These are phyloP conservation scores for Brassica cretica DNA, from an alignment of 345 rosid genomes.

Conservation along the genomic window DNA sequence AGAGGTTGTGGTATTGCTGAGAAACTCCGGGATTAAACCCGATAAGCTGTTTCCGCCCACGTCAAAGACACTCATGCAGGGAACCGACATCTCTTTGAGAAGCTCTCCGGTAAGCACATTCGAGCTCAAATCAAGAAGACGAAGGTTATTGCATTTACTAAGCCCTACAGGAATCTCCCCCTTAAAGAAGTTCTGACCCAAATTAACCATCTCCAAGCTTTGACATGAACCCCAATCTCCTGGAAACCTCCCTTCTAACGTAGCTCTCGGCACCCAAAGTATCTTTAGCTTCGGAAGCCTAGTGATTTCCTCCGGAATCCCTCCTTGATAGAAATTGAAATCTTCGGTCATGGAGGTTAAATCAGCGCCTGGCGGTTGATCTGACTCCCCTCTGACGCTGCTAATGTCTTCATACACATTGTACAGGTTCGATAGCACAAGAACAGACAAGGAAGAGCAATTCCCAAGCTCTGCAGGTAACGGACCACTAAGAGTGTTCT, in stretches of 20 bases:
- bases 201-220: conserved; percentile 74
- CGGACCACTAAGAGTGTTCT: conserved; percentile 73
- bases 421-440: conserved; percentile 68
- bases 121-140: conserved; percentile 67
- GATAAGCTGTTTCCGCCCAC: conserved; percentile 64
- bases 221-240: conserved; percentile 74
- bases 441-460: conserved; percentile 64
- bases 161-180: conserved; percentile 59
- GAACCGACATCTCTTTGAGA: conserved; percentile 53
- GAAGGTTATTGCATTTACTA: conserved; percentile 61
- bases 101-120: conserved; percentile 70
- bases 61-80: conserved; percentile 85
- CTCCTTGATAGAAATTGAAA: conserved; percentile 78
- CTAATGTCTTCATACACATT: conserved; percentile 48
- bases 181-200: conserved; percentile 68
- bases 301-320: conserved; percentile 56
- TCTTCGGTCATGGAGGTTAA: conserved; percentile 53
- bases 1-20: conserved; percentile 26
- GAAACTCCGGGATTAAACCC: conserved; percentile 70
- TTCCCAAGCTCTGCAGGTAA: conserved; percentile 77
- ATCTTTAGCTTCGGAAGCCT: conserved; percentile 69
- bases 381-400: conserved; percentile 40
- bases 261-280: conserved; percentile 87
- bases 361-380: conserved; percentile 40
- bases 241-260: conserved; percentile 62